Base-by-base conservation (phyloP, 495 filamentous ascomycete genomes). In the Aspergillus coremiiformis region DNA sequence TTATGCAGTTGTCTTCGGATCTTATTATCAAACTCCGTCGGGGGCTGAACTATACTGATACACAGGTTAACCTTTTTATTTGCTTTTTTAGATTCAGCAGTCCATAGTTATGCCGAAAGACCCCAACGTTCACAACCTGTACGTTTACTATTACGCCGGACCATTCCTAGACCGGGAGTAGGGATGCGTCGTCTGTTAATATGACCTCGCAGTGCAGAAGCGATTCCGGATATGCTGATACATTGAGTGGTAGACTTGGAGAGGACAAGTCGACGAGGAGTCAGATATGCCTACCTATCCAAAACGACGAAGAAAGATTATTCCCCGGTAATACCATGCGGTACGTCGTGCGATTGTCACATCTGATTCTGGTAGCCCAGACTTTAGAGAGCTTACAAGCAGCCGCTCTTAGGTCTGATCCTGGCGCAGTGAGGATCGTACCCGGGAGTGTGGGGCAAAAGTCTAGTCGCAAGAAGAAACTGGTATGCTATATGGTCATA, bases 31-130 rank as follows among this genome's bases (percentile, higher is more conserved):
- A 35, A 35, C 32, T 35, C 12, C 11, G 12, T 35, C 32, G 2
- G 32, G 12, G 32, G 12, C n/a, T 14, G 8, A 15, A 35, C 12
- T n/a, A 35, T 20, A 32, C 27, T 35, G 10, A n/a, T 32, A 24
- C 47, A 35, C 29, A 14, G 27, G 22, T 21, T 50, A 32, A 51
- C 39, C 12, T 37, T 46, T 20, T 46, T 35, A 43, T 37, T 24
- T 30, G 22, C 22, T 22, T 22, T 43, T 21, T 22, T 30, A 43
- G 30, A 19, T 17, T 45, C 39, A 68, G 65, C 47, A 10, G 22
- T 41, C 49, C 55, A 57, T 35, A 69, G 64, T 57, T 63, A 73
- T 73, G 70, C 57, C 58, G 61, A 65, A 52, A 52, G 41, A 50
- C 44, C 46, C 51, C 23, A 27, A 46, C 44, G 49, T 21, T 35